Percentiles rank a stretch among this genome's conserved stretches.
phyloP scores from a whole-genome alignment of 169 alveolate species.

The Nephromyces sp. region DNA sequence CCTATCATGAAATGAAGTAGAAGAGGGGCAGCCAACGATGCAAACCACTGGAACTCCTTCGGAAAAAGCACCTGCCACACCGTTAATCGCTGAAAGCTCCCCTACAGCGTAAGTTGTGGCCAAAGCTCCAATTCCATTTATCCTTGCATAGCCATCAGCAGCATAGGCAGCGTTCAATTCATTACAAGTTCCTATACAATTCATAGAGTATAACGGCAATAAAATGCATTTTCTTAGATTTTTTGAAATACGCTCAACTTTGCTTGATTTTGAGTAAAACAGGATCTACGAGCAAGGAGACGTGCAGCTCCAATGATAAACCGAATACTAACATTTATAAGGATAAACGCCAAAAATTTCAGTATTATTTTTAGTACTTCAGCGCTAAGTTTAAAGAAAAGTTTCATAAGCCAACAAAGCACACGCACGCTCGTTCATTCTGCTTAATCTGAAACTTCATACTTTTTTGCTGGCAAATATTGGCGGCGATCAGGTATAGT shows the following conservation, averaged over 20 bases:
- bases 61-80: constrained; percentile 46
- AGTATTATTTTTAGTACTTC: too few species aligned
- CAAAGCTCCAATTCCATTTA: constrained; percentile 44
- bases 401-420: too few species aligned
- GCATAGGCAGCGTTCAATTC: constrained; percentile 50
- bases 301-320: neutral
- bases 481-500: too few species aligned
- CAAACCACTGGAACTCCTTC: constrained; percentile 44
- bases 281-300: neutral
- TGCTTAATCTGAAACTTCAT: too few species aligned
- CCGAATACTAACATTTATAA: neutral
- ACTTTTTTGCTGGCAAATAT: too few species aligned
- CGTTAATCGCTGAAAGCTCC: constrained; percentile 45
- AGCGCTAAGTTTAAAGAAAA: too few species aligned
- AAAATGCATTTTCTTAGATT: neutral
- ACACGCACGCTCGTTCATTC: too few species aligned
- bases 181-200: constrained; percentile 37
- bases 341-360: too few species aligned
- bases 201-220: constrained; percentile 9
- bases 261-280: neutral
- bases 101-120: constrained; percentile 48
- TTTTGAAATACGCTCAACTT: neutral
- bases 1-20: constrained; percentile 19
- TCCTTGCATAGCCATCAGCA: constrained; percentile 47
- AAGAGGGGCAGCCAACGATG: constrained; percentile 27